Percentiles rank a stretch among this genome's conserved stretches.
Conservation (phyloP, 257 asterid genomes). For the Solanum piurae region DNA sequence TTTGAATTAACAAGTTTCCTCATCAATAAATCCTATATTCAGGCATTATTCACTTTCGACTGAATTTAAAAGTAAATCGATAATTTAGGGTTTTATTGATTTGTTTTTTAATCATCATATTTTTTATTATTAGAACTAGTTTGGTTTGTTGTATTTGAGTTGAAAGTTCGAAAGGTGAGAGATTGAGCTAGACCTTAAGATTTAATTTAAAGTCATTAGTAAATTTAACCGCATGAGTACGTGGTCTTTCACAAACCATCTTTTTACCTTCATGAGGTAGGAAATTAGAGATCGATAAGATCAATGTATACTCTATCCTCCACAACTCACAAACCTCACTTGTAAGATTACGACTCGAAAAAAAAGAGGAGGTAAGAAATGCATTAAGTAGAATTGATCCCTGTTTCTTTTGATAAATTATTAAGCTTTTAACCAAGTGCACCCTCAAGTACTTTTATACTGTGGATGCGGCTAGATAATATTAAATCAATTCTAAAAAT, state of each 20-base stretch:
- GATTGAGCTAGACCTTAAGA: no score
- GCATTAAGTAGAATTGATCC: neutral
- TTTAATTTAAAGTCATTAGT: no score
- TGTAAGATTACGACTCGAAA: no score
- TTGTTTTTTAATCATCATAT: neutral
- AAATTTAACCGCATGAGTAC: neutral
- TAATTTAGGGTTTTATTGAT: neutral
- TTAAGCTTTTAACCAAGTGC: neutral
- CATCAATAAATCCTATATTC: neutral
- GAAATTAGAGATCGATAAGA: neutral
- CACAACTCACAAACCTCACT: no score
- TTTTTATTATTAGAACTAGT: neutral
- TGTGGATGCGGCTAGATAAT: no score
- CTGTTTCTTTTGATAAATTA: neutral
- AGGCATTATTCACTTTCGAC: neutral
- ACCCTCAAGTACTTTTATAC: neutral
- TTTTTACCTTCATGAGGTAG: no score
- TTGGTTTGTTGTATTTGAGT: neutral
- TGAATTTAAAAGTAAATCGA: neutral
- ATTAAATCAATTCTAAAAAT: no score
- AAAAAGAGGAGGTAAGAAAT: neutral
- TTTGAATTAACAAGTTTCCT: neutral
- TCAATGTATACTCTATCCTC: no score
- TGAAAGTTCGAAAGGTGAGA: no score
- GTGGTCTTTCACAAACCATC: neutral